Base-by-base conservation (phyloP, 2,329 filamentous ascomycete species). In the Diaporthe capsici region DNA sequence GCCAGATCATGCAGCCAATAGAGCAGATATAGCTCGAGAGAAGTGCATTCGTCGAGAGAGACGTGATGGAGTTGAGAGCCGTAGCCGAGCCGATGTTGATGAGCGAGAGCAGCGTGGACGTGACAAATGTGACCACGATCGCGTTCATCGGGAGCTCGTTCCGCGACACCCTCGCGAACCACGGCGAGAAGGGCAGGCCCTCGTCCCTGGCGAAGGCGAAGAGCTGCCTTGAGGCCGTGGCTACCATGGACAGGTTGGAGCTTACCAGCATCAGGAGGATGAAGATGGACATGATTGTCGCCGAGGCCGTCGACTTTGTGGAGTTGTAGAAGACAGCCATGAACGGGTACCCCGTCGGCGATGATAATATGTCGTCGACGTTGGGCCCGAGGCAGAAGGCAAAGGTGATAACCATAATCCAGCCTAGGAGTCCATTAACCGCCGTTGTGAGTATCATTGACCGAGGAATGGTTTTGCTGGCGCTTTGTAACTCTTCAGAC, bases 371-470 rank as follows among this genome's bases (percentile, higher is more conserved):
- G 6, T 72, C 71, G 10, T 72, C 42, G 20, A 72, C n/a, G 17
- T 63, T 81, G 8, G 63, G 49, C 22, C 82, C 83, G 15, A 63
- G 3, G n/a, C 57, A 49, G 31, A 72, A 74, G 51, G 51, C n/a
- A 4, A 74, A 68, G 12, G 72, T 74, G 31, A 70, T 74, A 37
- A 74, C 61, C 31, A 72, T 71, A 4, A 78, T n/a, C 73, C 84
- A 84, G 31, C 82, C 83, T 34, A 84, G 77, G n/a, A 77, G 71
- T 25, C 82, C 83, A 73, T 85, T 86, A 47, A 85, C 75, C 0
- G 78, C 57, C 7, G 83, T 78, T 1, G 80, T 80, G 63, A 79
- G 80, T 60, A 87, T 81, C 76, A 87, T 86, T 12, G 83, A 82
- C n/a, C 78, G 79, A 4, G 85, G 85, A 3, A 86, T 79, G 1